phyloP scores from a whole-genome alignment of 2,329 filamentous ascomycete genomes.

The Rugonectria rugulosa region DNA sequence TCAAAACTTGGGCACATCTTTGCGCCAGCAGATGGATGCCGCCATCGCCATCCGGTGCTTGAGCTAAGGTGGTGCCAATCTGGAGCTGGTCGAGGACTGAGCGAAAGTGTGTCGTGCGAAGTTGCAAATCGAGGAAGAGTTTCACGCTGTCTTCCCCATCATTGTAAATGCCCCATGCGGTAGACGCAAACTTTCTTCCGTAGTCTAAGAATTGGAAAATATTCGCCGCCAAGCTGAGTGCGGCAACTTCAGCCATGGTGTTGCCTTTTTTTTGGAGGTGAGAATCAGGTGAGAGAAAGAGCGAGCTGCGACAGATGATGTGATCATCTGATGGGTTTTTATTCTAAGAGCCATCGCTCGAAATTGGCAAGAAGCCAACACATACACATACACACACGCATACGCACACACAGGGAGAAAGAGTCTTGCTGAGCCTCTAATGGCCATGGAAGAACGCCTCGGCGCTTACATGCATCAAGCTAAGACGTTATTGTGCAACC shows the following conservation, averaged over 20 bases:
- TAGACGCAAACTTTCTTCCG: neutral
- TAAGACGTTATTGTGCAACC: too few species aligned
- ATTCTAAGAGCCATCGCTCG: neutral
- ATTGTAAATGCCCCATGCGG: neutral
- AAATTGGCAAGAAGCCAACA: neutral
- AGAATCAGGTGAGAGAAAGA: neutral
- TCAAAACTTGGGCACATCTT: neutral
- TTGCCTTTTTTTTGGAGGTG: neutral
- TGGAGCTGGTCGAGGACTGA: neutral
- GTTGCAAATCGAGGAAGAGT: neutral
- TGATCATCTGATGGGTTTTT: too few species aligned
- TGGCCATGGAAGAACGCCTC: neutral
- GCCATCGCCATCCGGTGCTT: neutral
- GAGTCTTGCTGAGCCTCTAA: neutral
- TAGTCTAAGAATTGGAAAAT: neutral
- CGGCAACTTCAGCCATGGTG: neutral
- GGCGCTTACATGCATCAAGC: neutral
- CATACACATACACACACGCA: too few species aligned
- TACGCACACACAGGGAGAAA: too few species aligned
- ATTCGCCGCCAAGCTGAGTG: neutral
- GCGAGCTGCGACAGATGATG: neutral
- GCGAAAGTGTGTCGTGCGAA: neutral
- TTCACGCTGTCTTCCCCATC: neutral
- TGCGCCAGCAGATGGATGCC: neutral
- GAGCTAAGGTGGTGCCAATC: neutral